phyloP scores from a whole-genome alignment of 2,329 filamentous ascomycete species.

The Chrysosporium keratinophilum region DNA sequence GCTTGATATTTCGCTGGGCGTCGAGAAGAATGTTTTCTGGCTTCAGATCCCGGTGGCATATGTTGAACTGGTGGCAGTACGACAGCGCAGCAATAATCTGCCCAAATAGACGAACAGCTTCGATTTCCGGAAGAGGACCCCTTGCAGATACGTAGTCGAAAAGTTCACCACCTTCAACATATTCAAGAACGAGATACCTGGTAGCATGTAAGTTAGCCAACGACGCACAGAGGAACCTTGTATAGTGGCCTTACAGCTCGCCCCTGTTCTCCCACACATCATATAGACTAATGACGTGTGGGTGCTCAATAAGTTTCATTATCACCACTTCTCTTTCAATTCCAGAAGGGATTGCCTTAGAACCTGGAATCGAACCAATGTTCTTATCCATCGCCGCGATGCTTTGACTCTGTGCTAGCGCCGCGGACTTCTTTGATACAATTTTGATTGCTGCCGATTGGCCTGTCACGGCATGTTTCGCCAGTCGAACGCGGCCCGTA shows the following conservation, averaged over 20 bases:
- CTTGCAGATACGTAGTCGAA: conserved; percentile 73
- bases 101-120: conserved; percentile 74
- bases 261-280: conserved; percentile 97
- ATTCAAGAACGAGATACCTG: conserved; percentile 91
- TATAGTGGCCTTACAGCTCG: conserved; percentile 59
- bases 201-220: conserved; percentile 13
- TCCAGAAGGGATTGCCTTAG: conserved; percentile 68
- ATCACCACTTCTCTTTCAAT: conserved; percentile 94
- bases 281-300: conserved; percentile 84
- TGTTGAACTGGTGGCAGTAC: conserved; percentile 88
- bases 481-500: conserved; percentile 76
- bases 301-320: conserved; percentile 91
- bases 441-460: conserved; percentile 91
- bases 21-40: conserved; percentile 93
- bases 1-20: conserved; percentile 65
- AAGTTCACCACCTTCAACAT: conserved; percentile 72
- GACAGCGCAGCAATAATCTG: conserved; percentile 87
- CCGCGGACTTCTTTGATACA: conserved; percentile 70
- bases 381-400: conserved; percentile 71
- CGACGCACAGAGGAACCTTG: conserved; percentile 32
- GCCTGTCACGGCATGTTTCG: conserved; percentile 66
- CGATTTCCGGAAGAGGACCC: conserved; percentile 65
- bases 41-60: conserved; percentile 92
- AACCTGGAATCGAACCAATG: conserved; percentile 48
- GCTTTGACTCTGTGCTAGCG: conserved; percentile 74